These are phyloP conservation scores for Phytophthora niederhauseri DNA, from an alignment of 352 stramenopile species.

Conservation along the genomic window DNA sequence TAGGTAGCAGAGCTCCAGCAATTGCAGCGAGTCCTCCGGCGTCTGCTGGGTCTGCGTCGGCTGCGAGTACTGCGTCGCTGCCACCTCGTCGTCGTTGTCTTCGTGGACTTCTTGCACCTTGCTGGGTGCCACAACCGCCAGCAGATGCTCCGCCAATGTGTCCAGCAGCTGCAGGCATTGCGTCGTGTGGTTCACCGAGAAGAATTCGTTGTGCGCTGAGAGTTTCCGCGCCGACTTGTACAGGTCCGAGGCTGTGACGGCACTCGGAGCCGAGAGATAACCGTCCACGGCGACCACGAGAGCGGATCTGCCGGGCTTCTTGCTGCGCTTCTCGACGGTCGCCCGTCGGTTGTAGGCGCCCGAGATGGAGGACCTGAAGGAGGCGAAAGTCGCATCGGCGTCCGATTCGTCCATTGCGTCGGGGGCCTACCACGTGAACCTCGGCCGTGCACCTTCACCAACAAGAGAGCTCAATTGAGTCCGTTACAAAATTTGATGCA, in stretches of 20 bases:
- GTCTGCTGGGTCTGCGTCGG: conserved; percentile 37
- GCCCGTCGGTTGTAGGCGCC: conserved; percentile 16
- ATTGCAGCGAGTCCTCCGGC: conserved; percentile 37
- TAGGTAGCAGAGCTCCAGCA: conserved; percentile 69
- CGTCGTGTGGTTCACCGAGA: conserved; percentile 48
- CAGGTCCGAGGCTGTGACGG: conserved; percentile 41
- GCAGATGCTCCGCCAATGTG: conserved; percentile 57
- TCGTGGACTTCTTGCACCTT: conserved; percentile 2
- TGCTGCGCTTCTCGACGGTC: conserved; percentile 24
- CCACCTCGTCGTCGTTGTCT: conserved; percentile 9
- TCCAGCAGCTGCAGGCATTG: conserved; percentile 65
- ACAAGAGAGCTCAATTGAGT: too few relatives aligned
- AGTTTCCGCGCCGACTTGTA: conserved; percentile 52
- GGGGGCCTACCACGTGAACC: conserved; percentile 4
- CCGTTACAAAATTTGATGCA: too few relatives aligned
- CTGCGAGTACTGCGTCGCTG: conserved; percentile 37
- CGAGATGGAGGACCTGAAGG: conserved; percentile 36
- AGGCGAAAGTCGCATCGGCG: conserved; percentile 43
- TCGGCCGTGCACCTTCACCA: too few relatives aligned
- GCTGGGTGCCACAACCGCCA: conserved; percentile 27
- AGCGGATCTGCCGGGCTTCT: conserved; percentile 34
- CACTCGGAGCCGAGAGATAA: conserved; percentile 47
- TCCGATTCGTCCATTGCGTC: conserved; percentile 59
- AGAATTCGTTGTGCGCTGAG: conserved; percentile 46
- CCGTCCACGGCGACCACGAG: conserved; percentile 41